Evolutionary conservation across 257 asterid species (phyloP), one percentile per base, ranked within the genome.

Genomic region (Solanum bukasovii): DNA sequence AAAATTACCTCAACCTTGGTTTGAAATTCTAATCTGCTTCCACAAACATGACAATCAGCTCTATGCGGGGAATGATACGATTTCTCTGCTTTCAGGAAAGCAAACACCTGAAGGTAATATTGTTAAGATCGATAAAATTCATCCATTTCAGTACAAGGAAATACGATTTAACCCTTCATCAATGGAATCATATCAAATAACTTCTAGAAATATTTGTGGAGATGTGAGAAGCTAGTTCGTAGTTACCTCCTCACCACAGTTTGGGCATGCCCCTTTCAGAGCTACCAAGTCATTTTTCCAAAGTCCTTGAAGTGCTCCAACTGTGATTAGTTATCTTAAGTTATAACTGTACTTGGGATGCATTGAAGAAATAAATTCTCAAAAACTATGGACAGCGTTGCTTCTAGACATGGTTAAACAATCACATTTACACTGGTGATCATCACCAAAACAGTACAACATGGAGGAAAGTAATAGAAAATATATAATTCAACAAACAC

Each of bases 161-260:
- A 40, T 40, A 77, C 7, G 1, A 82, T 18, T 29, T 82, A 9
- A 82, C 44, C 29, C 38, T 10, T 49, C 70, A 49, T 82, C 38
- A 82, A 18, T 29, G 27, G 21, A 82, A 82, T 31, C 86, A 82
- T 82, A 49, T 29, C 85, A 82, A 18, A 49, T 46, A 49, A 52
- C 85, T 81, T 81, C 42, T 16, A 49, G 42, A 81, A 29, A 29
- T 82, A 49, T 31, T 11, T 82, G 42, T 33, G 44, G 20, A 37
- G 42, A 56, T 56, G 56, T 37, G 33, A 33, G 73, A 38, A 40
- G 49, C 33, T 23, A 44, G 40, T 56, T 40, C 18, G 84, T 87
- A 88, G 91, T 91, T 88, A 96, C 99, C 98, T 97, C 98, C 90
- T 97, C 99, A 23, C 99, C 96, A 56, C 99, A 97, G 93, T 95